phyloP scores from a whole-genome alignment of 2,329 filamentous ascomycete species.

The Trichoderma sp. region DNA sequence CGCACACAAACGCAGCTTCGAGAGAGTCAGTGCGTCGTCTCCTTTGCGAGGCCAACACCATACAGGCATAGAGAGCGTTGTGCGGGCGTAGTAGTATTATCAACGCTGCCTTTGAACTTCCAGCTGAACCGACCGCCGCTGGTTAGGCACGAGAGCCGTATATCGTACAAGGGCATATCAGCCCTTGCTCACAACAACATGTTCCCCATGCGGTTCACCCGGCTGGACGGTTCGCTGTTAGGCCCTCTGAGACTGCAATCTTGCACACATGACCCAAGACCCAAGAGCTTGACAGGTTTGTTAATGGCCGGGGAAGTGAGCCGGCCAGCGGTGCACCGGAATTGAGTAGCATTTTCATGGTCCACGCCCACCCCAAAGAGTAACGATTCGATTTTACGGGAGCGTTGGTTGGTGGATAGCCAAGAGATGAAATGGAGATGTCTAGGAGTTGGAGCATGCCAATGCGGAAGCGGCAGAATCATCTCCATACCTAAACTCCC shows the following conservation, averaged over 20 bases:
- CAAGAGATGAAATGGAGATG: constrained; percentile 1
- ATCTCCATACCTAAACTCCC: constrained; percentile 16
- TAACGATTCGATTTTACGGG: background rate
- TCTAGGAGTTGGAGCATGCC: background rate
- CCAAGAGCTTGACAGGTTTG: constrained; percentile 17
- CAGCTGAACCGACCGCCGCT: background rate
- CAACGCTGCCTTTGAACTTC: background rate
- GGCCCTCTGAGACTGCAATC: constrained; percentile 24
- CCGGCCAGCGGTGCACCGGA: constrained; percentile 19
- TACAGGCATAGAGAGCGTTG: background rate
- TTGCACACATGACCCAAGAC: constrained; percentile 31
- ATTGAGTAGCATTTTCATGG: constrained; percentile 8
- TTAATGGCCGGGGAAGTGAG: constrained; percentile 26
- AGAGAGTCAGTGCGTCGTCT: background rate
- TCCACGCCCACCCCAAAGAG: background rate
- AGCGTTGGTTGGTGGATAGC: constrained; percentile 9
- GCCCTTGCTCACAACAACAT: constrained; percentile 11
- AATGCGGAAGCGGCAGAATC: constrained; percentile 8
- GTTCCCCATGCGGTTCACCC: constrained; percentile 26
- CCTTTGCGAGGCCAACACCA: constrained; percentile 7
- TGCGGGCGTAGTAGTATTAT: background rate
- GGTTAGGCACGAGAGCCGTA: constrained; percentile 17
- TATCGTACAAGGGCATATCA: background rate
- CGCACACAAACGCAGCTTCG: background rate
- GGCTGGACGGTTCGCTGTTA: constrained; percentile 32